Percentiles rank a stretch among this genome's conserved stretches.
Conservation (phyloP, 2,329 filamentous ascomycete genomes). For the Ophiosphaerella korrae region DNA sequence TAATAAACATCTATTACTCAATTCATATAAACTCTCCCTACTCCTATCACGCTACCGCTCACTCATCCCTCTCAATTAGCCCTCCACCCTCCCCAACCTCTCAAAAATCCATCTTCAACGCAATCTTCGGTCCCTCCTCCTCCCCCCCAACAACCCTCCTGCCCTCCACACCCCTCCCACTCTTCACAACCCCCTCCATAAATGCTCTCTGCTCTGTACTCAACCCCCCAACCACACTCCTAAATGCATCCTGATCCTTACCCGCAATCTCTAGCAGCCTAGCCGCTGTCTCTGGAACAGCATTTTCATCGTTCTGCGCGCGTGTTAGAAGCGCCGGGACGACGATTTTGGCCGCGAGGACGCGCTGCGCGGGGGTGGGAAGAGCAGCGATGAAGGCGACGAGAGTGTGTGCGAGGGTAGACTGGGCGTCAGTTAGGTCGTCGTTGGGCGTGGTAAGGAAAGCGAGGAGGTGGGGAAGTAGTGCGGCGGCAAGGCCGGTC, state of each 20-base stretch:
- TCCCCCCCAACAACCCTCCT: constrained; percentile 61
- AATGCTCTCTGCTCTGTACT: constrained; percentile 71
- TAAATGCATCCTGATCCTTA: constrained; percentile 74
- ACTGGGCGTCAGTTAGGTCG: constrained; percentile 77
- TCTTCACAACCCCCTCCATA: constrained; percentile 80
- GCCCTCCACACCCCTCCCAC: constrained; percentile 51
- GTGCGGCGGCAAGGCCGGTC: constrained; percentile 71
- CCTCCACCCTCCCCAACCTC: no score
- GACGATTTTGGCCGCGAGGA: constrained; percentile 73
- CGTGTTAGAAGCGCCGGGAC: constrained; percentile 77
- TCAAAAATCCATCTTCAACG: constrained; percentile 88
- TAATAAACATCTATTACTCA: no score
- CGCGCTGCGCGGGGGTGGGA: constrained; percentile 26
- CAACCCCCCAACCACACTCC: constrained; percentile 73
- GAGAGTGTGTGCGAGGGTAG: constrained; percentile 74
- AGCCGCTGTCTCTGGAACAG: constrained; percentile 70
- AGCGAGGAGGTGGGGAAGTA: constrained; percentile 74
- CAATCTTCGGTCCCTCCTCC: constrained; percentile 75
- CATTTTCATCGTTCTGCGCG: constrained; percentile 66
- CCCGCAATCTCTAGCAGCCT: constrained; percentile 82
- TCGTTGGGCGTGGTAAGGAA: constrained; percentile 75
- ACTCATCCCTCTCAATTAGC: no score
- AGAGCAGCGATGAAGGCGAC: constrained; percentile 68
- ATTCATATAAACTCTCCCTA: no score
- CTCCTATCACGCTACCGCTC: no score